Percentiles rank a stretch among this genome's conserved stretches.
Evolutionary conservation across 1,139 yeast genomes (phyloP).

Genomic region (Suhomyces guaymorum): DNA sequence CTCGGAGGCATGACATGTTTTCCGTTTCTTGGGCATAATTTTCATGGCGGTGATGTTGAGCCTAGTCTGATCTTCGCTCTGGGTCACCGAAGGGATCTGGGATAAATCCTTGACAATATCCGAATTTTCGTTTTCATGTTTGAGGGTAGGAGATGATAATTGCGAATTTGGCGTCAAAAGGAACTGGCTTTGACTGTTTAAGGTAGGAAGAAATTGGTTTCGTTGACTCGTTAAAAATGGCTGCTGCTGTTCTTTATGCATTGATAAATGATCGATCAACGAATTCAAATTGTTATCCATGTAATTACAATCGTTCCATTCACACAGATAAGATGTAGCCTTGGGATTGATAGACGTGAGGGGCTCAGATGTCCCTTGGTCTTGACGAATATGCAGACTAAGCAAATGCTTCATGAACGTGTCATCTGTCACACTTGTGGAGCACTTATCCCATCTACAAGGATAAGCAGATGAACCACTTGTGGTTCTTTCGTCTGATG

Average conservation of each 20-base stretch:
- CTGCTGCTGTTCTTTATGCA: slow-evolving; percentile 37
- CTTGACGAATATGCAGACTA: slow-evolving; percentile 52
- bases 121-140: too few relatives aligned
- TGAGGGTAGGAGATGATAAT: slow-evolving; percentile 7
- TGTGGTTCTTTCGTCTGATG: slow-evolving; percentile 5
- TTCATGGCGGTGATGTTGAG: slow-evolving; percentile 38
- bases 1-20: slow-evolving; percentile 3
- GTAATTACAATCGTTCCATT: slow-evolving; percentile 71
- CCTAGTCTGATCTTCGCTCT: slow-evolving; percentile 1
- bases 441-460: slow-evolving; percentile 64
- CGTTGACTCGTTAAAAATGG: slow-evolving; percentile 1
- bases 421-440: slow-evolving; percentile 39
- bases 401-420: slow-evolving; percentile 59
- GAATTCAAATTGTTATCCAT: slow-evolving; percentile 51
- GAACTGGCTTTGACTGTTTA: slow-evolving; percentile 10
- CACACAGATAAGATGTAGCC: slow-evolving; percentile 49
- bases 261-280: slow-evolving; percentile 61
- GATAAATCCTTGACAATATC: too few relatives aligned
- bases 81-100: too few relatives aligned
- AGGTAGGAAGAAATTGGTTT: slow-evolving; percentile 10
- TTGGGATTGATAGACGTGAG: slow-evolving; percentile 14
- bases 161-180: slow-evolving; percentile 21
- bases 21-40: slow-evolving; percentile 32
- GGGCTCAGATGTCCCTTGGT: slow-evolving; percentile 16
- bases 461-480: slow-evolving; percentile 16